Percentiles rank a stretch among this genome's conserved stretches.
phyloP scores from a whole-genome alignment of 331 rosid species.

The Malus hybrid region DNA sequence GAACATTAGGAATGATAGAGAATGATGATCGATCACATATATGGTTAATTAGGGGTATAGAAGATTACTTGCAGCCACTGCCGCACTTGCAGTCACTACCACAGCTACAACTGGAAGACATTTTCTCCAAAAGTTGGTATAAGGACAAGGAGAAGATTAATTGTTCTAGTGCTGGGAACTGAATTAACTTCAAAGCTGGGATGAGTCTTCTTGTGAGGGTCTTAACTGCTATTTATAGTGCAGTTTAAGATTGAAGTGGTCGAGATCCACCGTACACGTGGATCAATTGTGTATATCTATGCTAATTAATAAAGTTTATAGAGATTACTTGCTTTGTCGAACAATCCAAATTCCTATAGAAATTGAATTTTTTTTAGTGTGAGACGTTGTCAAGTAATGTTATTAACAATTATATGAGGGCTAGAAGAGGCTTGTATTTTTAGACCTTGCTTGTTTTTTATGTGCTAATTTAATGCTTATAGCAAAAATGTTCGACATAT shows the following conservation, averaged over 20 bases:
- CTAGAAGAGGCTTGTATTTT: too few relatives aligned
- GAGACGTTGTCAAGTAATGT: too few relatives aligned
- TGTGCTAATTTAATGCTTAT: too few relatives aligned
- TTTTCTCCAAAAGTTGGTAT: neutral
- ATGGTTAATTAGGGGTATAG: neutral
- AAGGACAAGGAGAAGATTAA: neutral
- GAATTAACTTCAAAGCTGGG: neutral
- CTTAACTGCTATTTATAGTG: constrained; percentile 20
- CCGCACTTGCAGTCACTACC: constrained; percentile 17
- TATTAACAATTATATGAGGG: too few relatives aligned
- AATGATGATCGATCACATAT: neutral
- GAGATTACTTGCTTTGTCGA: neutral
- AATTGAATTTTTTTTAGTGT: too few relatives aligned
- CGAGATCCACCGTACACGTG: too few relatives aligned
- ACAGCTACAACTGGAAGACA: constrained; percentile 23
- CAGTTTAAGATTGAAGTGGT: neutral
- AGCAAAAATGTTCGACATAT: too few relatives aligned
- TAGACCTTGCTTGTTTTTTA: too few relatives aligned
- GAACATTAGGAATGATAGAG: neutral
- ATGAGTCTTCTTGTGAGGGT: neutral
- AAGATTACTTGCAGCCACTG: constrained; percentile 21
- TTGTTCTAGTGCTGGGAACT: neutral
- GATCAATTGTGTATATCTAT: neutral
- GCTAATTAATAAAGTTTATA: neutral
- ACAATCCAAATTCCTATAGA: too few relatives aligned